phyloP scores from a whole-genome alignment of 2,329 filamentous ascomycete genomes.

The Monosporascus cannonballus region DNA sequence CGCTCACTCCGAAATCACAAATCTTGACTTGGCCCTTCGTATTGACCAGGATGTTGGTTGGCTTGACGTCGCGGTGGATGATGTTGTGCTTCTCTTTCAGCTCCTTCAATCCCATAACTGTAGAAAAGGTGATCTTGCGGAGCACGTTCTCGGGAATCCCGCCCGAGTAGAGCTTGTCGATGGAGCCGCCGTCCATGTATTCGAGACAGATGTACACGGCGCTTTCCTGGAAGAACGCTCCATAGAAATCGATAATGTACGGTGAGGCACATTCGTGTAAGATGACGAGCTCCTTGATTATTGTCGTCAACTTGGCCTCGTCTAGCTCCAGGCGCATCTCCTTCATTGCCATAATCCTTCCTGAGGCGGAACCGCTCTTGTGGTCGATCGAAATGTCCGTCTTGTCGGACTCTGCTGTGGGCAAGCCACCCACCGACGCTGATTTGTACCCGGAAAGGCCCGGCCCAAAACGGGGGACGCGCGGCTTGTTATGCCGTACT shows the following conservation, averaged over 20 bases:
- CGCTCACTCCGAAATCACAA: slow-evolving; percentile 95
- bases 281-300: slow-evolving; percentile 96
- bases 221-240: slow-evolving; percentile 97
- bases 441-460: slow-evolving; percentile 47
- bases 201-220: slow-evolving; percentile 99
- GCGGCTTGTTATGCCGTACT: slow-evolving; percentile 73
- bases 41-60: slow-evolving; percentile 96
- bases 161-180: slow-evolving; percentile 89
- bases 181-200: slow-evolving; percentile 97
- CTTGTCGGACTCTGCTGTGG: slow-evolving; percentile 19
- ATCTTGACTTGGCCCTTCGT: slow-evolving; percentile 90
- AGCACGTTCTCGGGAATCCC: slow-evolving; percentile 86
- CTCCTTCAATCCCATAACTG: slow-evolving; percentile 83
- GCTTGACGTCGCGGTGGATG: slow-evolving; percentile 97
- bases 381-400: slow-evolving; percentile 18
- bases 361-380: slow-evolving; percentile 47
- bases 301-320: slow-evolving; percentile 92
- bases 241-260: slow-evolving; percentile 98
- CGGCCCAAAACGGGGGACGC: slow-evolving; percentile 51
- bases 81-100: slow-evolving; percentile 98
- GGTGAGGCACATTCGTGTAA: slow-evolving; percentile 91
- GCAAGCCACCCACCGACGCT: slow-evolving; percentile 31
- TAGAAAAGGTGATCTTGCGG: slow-evolving; percentile 83
- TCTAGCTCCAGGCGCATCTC: slow-evolving; percentile 94
- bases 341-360: slow-evolving; percentile 97